Evolutionary conservation across 192 early-diverging fungal genomes (phyloP).

Genomic region (Haplosporangium gracile): DNA sequence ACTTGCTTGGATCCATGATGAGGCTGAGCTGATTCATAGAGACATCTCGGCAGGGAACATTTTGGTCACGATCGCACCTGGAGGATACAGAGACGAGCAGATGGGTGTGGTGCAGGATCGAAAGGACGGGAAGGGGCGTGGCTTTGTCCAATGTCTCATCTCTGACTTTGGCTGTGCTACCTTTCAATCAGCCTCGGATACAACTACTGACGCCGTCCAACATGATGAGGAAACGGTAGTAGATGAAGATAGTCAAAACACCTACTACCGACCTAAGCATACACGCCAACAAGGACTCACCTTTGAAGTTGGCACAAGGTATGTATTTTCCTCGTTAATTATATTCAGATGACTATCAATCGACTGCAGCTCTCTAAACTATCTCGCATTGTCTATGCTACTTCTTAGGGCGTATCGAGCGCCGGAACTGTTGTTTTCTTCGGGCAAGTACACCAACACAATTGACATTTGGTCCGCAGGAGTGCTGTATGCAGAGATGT

Average conservation of each 20-base stretch:
- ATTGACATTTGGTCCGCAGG: slow-evolving; percentile 67
- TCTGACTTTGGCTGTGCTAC: slow-evolving; percentile 52
- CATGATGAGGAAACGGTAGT: neutral
- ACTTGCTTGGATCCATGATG: slow-evolving; percentile 43
- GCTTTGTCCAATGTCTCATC: slow-evolving; percentile 41
- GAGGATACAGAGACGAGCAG: neutral
- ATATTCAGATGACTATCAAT: neutral
- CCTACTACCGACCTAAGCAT: neutral
- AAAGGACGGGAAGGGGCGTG: neutral
- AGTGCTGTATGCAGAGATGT: slow-evolving; percentile 64
- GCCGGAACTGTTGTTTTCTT: slow-evolving; percentile 62
- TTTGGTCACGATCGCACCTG: slow-evolving; percentile 17
- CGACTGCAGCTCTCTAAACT: neutral
- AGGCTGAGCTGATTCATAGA: slow-evolving; percentile 37
- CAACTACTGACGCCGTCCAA: neutral
- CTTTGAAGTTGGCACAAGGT: slow-evolving; percentile 55
- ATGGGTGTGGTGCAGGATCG: neutral
- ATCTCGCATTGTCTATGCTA: neutral
- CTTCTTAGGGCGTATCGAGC: slow-evolving; percentile 59
- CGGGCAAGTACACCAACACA: slow-evolving; percentile 52
- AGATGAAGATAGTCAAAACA: neutral
- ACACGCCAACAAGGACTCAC: slow-evolving; percentile 13
- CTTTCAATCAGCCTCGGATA: neutral
- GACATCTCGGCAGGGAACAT: slow-evolving; percentile 48
- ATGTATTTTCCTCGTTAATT: neutral